Evolutionary conservation across 768 basidiomycete species (phyloP).

Genomic region (Kwoniella newhampshirensis): DNA sequence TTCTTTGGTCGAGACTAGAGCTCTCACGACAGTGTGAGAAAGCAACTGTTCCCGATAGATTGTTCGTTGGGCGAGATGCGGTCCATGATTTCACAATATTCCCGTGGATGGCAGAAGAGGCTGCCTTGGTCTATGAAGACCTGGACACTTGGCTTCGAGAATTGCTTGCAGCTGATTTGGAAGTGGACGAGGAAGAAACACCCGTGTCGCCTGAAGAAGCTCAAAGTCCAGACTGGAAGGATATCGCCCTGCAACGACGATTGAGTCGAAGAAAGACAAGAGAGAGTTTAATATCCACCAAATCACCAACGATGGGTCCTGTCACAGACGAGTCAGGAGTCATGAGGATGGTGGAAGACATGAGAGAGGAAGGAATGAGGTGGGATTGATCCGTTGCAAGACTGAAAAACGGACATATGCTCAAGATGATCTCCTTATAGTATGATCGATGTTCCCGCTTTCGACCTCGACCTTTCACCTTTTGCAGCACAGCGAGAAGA

Average conservation of each 20-base stretch:
- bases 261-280: slow-evolving; percentile 5
- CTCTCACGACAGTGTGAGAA: not conserved
- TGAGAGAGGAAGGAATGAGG: slow-evolving; percentile 32
- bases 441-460: slow-evolving; percentile 1
- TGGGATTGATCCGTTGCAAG: no score
- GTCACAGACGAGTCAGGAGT: slow-evolving; percentile 17
- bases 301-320: slow-evolving; percentile 30
- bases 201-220: slow-evolving; percentile 3
- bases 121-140: slow-evolving; percentile 34
- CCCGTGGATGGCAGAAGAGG: slow-evolving; percentile 45
- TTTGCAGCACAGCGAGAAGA: slow-evolving; percentile 1
- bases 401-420: no score
- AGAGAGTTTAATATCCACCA: slow-evolving; percentile 20
- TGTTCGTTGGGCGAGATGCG: slow-evolving; percentile 25
- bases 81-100: slow-evolving; percentile 48
- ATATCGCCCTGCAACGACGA: slow-evolving; percentile 6
- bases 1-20: slow-evolving; percentile 33
- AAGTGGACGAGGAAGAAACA: slow-evolving; percentile 16
- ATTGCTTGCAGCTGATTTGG: slow-evolving; percentile 18
- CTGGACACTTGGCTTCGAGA: slow-evolving; percentile 40
- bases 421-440: not conserved
- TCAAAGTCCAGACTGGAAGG: slow-evolving; percentile 1
- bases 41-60: slow-evolving; percentile 9
- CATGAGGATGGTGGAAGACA: slow-evolving; percentile 32
- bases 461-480: not conserved